Conservation (phyloP, 1,284 basidiomycete species). For the Phaffia rhodozyma region DNA sequence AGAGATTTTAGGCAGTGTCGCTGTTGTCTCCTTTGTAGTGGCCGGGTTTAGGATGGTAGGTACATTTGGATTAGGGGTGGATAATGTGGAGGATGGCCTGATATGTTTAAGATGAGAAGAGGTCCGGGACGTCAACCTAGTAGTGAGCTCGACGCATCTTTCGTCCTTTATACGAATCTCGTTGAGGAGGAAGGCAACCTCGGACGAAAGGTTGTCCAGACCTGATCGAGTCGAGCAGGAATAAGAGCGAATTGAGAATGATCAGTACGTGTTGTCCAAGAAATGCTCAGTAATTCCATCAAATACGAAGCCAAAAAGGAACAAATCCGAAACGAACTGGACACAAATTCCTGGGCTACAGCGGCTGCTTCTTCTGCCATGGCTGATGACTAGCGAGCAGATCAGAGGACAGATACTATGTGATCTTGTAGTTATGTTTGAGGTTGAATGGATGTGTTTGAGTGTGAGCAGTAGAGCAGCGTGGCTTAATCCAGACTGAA, state of each 20-base stretch:
- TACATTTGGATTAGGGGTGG: slow-evolving; percentile 5
- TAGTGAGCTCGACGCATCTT: slow-evolving; percentile 22
- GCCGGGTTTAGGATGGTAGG: background rate
- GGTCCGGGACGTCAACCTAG: slow-evolving; percentile 15
- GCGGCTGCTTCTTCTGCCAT: slow-evolving; percentile 19
- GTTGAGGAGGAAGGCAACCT: slow-evolving; percentile 55
- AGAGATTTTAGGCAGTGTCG: slow-evolving; percentile 31
- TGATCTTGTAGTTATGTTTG: no score
- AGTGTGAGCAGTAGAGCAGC: no score
- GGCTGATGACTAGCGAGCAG: background rate
- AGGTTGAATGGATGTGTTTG: no score
- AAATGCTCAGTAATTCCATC: no score
- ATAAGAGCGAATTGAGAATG: slow-evolving; percentile 4
- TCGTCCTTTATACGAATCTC: slow-evolving; percentile 48
- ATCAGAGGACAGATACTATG: no score
- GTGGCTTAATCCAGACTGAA: no score
- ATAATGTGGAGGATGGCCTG: slow-evolving; percentile 9
- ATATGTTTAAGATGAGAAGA: slow-evolving; percentile 15
- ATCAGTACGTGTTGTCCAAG: background rate
- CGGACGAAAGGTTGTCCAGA: slow-evolving; percentile 61
- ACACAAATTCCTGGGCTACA: slow-evolving; percentile 18
- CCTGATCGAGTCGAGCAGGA: slow-evolving; percentile 35
- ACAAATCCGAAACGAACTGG: background rate
- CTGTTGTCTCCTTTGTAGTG: slow-evolving; percentile 28
- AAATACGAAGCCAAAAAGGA: no score